Percentiles rank a stretch among this genome's conserved stretches.
Conservation (phyloP, 441 rosid species). For the Biscutella auriculata region DNA sequence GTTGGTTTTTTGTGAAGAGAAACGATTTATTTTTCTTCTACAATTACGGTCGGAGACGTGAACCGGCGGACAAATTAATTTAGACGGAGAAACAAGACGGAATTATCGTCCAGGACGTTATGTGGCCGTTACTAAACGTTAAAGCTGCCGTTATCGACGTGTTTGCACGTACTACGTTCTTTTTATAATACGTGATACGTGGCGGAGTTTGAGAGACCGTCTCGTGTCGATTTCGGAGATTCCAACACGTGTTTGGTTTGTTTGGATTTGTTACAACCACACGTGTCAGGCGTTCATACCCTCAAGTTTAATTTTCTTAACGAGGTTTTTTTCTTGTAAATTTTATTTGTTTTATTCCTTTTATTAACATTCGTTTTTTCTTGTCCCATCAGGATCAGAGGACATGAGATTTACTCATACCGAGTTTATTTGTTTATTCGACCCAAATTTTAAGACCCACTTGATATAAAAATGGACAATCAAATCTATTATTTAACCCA, state of each 20-base stretch:
- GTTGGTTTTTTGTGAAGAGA: conserved; percentile 2
- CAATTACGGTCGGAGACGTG: neutral
- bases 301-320: neutral
- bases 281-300: neutral
- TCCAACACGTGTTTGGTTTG: neutral
- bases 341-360: neutral
- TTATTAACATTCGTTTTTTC: neutral
- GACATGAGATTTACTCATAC: conserved; percentile 6
- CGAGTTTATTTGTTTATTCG: neutral
- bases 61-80: neutral
- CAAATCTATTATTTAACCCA: neutral
- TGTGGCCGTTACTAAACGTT: conserved; percentile 1
- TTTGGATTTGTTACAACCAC: neutral
- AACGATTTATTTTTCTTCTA: neutral
- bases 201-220: neutral
- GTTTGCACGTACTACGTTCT: conserved; percentile 9
- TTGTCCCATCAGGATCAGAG: conserved; percentile 3
- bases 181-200: conserved; percentile 11
- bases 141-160: conserved; percentile 5
- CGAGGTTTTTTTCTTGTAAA: neutral
- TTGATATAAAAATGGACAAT: neutral
- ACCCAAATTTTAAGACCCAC: neutral
- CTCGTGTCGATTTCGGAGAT: neutral
- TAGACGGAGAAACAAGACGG: conserved; percentile 7
- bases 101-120: too few relatives aligned